A percentile compares a stretch with the other conserved stretches of the same genome.
Evolutionary conservation across 495 filamentous ascomycete species (phyloP).

Genomic region (Hypoxylon subgilvum): DNA sequence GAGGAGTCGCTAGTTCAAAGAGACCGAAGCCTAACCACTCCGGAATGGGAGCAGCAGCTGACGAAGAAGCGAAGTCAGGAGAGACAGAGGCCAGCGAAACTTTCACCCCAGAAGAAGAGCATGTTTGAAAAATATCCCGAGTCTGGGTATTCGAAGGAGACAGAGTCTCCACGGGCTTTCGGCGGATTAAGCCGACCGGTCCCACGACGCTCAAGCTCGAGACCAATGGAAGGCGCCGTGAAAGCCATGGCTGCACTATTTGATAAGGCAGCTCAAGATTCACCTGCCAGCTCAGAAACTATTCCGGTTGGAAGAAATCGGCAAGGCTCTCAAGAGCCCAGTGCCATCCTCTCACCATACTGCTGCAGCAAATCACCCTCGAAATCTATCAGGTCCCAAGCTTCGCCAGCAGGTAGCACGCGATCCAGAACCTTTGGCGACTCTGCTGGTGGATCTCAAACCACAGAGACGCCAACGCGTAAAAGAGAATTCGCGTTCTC

Average conservation of each 20-base stretch:
- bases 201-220: conserved; percentile 28
- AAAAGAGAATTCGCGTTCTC: not conserved
- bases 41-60: conserved; percentile 17
- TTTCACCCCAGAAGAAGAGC: conserved; percentile 19
- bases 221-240: conserved; percentile 41
- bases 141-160: not conserved
- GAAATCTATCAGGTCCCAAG: conserved; percentile 4
- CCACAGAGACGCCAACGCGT: conserved; percentile 3
- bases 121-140: conserved; percentile 6
- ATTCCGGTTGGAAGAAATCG: not conserved
- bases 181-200: not conserved
- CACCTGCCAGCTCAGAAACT: not conserved
- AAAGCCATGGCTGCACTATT: conserved; percentile 55
- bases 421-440: not conserved
- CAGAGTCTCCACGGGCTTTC: not conserved
- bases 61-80: not conserved
- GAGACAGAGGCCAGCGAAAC: conserved; percentile 5
- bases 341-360: conserved; percentile 39
- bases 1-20: conserved; percentile 9
- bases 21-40: not conserved
- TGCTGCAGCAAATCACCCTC: conserved; percentile 16
- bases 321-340: conserved; percentile 18
- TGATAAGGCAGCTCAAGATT: conserved; percentile 39
- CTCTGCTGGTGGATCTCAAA: not conserved
- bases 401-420: not conserved